These are phyloP conservation scores for Agaricus blazei DNA, from an alignment of 768 basidiomycete species.

Conservation along the genomic window DNA sequence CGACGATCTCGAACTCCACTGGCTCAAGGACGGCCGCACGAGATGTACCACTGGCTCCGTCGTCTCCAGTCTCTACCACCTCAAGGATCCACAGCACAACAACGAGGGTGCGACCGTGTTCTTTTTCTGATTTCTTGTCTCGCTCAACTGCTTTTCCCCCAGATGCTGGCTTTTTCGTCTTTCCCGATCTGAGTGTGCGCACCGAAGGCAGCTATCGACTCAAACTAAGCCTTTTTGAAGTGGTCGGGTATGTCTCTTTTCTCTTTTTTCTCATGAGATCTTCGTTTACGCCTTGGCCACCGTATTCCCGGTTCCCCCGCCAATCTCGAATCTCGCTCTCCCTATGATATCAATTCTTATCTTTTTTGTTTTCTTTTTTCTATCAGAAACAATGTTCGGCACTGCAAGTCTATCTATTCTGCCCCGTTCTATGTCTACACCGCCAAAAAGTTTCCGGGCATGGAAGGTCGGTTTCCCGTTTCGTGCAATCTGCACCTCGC, in stretches of 20 bases:
- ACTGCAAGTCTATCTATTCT: slow-evolving; percentile 88
- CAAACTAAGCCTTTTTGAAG: slow-evolving; percentile 75
- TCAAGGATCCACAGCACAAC: slow-evolving; percentile 63
- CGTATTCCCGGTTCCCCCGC: slow-evolving; percentile 3
- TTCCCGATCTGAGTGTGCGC: slow-evolving; percentile 88
- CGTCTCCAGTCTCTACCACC: slow-evolving; percentile 86
- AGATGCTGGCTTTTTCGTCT: slow-evolving; percentile 94
- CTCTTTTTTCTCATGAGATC: not conserved
- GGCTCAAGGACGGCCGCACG: slow-evolving; percentile 85
- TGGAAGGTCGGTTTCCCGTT: slow-evolving; percentile 65
- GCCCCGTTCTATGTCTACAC: slow-evolving; percentile 92
- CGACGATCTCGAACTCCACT: slow-evolving; percentile 84
- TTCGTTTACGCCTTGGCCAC: not conserved
- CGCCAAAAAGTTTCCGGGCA: slow-evolving; percentile 94
- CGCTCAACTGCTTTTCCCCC: slow-evolving; percentile 24
- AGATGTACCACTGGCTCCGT: slow-evolving; percentile 88
- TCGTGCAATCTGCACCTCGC: not conserved
- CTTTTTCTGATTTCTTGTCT: not conserved
- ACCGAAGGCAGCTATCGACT: slow-evolving; percentile 89
- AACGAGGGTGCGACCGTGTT: slow-evolving; percentile 32
- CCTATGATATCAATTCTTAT: not conserved
- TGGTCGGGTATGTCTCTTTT: slow-evolving; percentile 67
- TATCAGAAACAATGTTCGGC: slow-evolving; percentile 73
- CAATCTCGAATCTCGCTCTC: not conserved
- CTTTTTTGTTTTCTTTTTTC: not conserved